phyloP scores from a whole-genome alignment of 805 yeast genomes.

The Ascoidea asiatica region DNA sequence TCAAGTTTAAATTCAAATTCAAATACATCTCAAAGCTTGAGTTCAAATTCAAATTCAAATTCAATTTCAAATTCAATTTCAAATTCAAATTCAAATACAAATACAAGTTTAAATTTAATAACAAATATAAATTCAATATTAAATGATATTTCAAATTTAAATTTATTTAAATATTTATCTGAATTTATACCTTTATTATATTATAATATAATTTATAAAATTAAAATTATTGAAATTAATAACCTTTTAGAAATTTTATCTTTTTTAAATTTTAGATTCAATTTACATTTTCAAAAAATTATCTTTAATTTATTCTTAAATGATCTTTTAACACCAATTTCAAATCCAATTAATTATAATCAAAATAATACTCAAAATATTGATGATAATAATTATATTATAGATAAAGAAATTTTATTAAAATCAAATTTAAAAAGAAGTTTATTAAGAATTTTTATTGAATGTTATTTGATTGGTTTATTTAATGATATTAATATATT shows the following conservation, averaged over 20 bases:
- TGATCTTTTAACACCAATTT: constrained; percentile 17
- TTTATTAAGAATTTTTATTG: constrained; percentile 38
- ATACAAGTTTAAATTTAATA: constrained; percentile 16
- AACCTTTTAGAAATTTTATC: constrained; percentile 59
- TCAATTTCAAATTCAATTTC: constrained; percentile 13
- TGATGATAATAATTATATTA: neutral
- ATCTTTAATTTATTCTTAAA: constrained; percentile 28
- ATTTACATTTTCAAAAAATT: constrained; percentile 33
- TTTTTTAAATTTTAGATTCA: constrained; percentile 68
- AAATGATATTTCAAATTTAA: constrained; percentile 46
- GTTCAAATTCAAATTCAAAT: constrained; percentile 36
- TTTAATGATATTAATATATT: constrained; percentile 32
- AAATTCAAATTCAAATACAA: constrained; percentile 24
- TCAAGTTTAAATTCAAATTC: neutral
- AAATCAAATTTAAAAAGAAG: constrained; percentile 29
- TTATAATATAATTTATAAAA: constrained; percentile 45
- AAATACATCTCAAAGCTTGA: constrained; percentile 6
- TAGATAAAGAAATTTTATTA: constrained; percentile 28
- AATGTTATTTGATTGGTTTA: constrained; percentile 44
- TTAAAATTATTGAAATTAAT: constrained; percentile 40
- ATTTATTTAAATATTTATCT: constrained; percentile 60
- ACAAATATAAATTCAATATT: constrained; percentile 25
- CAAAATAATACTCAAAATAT: constrained; percentile 15
- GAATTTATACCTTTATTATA: constrained; percentile 51
- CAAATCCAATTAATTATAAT: constrained; percentile 10